Conservation (phyloP, 164 flowering plant species). For the Liquidambar formosana region DNA sequence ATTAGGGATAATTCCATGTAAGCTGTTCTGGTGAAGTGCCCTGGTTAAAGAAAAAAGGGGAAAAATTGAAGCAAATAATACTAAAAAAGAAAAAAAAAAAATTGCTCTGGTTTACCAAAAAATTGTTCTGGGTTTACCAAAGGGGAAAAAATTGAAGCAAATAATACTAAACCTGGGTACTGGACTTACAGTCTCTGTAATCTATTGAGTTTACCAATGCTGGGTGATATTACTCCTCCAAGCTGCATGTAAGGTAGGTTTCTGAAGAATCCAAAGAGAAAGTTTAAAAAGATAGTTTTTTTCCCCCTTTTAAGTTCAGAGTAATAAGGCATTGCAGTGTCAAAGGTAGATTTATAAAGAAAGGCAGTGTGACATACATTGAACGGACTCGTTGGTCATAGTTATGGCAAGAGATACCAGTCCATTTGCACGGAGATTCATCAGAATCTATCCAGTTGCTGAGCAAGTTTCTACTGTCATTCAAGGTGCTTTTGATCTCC, state of each 20-base stretch:
- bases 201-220: conserved; percentile 76
- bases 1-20: conserved; percentile 82
- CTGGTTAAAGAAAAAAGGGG: conserved; percentile 34
- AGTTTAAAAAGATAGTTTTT: conserved; percentile 11
- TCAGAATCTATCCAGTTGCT: conserved; percentile 73
- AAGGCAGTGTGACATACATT: conserved; percentile 49
- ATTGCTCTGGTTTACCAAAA: conserved; percentile 50
- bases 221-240: conserved; percentile 80
- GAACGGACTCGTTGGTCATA: conserved; percentile 63
- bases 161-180: not conserved
- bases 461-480: conserved; percentile 61
- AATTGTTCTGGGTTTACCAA: not conserved
- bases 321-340: too few relatives aligned
- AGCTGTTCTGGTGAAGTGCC: conserved; percentile 90
- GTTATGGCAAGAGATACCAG: conserved; percentile 72
- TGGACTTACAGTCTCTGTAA: conserved; percentile 85
- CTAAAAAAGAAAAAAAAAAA: too few relatives aligned
- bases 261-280: conserved; percentile 38
- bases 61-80: not conserved
- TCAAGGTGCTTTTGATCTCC: conserved; percentile 65
- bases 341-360: not conserved
- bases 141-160: not conserved
- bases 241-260: conserved; percentile 84
- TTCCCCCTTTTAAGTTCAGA: too few relatives aligned
- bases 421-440: conserved; percentile 81